Conservation (phyloP, 495 filamentous ascomycete species). For the Daldinia childiae region DNA sequence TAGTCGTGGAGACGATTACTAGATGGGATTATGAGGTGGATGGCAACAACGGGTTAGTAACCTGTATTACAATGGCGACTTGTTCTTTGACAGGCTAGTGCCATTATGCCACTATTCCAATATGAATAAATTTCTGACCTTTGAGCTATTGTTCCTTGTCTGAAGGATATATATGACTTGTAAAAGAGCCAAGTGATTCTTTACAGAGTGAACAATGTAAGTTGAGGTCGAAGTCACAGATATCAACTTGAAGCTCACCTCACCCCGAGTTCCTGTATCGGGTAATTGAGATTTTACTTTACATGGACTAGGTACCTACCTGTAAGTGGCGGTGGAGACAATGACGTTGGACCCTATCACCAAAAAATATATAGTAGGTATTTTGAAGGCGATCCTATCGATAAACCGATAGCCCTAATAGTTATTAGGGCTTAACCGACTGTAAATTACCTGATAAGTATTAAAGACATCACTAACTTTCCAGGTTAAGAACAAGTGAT, state of each 20-base stretch:
- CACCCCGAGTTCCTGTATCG: too few relatives aligned
- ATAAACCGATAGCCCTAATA: not conserved
- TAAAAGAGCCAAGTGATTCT: not conserved
- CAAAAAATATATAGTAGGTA: too few relatives aligned
- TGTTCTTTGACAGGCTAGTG: not conserved
- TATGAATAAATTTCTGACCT: not conserved
- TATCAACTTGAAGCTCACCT: too few relatives aligned
- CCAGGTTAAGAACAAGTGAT: conserved; percentile 4
- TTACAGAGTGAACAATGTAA: not conserved
- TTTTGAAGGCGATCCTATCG: not conserved
- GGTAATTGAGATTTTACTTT: too few relatives aligned
- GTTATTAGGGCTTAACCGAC: not conserved
- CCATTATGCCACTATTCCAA: not conserved
- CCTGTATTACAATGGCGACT: not conserved
- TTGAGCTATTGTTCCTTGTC: not conserved
- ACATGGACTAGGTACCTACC: not conserved
- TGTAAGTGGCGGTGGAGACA: conserved; percentile 15
- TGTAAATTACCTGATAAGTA: too few relatives aligned
- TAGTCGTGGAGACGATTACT: conserved; percentile 92
- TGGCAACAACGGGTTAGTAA: not conserved
- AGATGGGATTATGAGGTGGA: conserved; percentile 20
- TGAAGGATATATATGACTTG: not conserved
- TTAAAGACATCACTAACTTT: not conserved
- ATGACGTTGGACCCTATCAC: conserved; percentile 16
- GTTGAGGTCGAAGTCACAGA: too few relatives aligned